These are phyloP conservation scores for Anisogramma anomala DNA, from an alignment of 2,329 filamentous ascomycete species.

Conservation along the genomic window DNA sequence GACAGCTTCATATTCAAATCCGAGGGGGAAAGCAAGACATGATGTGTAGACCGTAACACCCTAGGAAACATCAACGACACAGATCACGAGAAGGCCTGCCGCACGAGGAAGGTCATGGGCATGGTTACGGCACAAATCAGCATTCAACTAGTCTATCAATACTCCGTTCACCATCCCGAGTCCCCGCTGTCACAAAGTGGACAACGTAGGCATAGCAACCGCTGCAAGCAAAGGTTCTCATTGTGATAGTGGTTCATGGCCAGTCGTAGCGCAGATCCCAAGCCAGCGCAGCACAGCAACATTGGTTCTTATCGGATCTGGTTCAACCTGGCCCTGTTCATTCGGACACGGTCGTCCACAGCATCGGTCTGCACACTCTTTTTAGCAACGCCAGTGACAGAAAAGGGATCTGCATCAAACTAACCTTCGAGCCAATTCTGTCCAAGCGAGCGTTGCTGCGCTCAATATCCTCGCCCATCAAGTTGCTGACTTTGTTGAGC, in stretches of 20 bases:
- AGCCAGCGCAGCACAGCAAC: background rate
- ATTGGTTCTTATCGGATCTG: slow-evolving; percentile 33
- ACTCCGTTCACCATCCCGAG: background rate
- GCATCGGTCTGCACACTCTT: slow-evolving; percentile 53
- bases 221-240: background rate
- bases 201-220: background rate
- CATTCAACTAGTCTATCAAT: background rate
- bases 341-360: slow-evolving; percentile 60
- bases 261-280: background rate
- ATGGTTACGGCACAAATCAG: background rate
- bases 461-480: slow-evolving; percentile 65
- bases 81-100: too few relatives aligned
- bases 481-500: slow-evolving; percentile 64
- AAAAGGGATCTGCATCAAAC: slow-evolving; percentile 15
- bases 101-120: background rate
- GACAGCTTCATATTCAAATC: too few relatives aligned
- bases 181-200: background rate
- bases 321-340: slow-evolving; percentile 63
- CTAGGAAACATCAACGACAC: too few relatives aligned
- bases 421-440: slow-evolving; percentile 65
- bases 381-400: background rate
- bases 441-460: slow-evolving; percentile 61
- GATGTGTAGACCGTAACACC: too few relatives aligned
- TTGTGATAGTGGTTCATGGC: background rate
- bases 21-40: too few relatives aligned